phyloP scores from a whole-genome alignment of 208 protist genomes.

The Hexamita inflata region DNA sequence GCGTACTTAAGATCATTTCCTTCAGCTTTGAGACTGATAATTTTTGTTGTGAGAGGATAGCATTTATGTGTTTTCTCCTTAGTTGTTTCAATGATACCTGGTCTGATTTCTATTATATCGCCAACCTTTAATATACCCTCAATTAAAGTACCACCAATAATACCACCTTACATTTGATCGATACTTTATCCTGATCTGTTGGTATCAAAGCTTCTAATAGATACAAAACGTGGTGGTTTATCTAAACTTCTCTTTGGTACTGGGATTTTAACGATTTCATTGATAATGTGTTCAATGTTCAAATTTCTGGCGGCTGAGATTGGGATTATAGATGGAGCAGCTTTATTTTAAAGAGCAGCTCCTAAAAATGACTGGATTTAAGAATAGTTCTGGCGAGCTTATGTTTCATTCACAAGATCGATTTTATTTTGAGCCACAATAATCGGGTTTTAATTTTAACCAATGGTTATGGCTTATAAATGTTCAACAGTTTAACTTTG shows the following conservation, averaged over 20 bases:
- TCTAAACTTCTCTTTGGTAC: constrained; percentile 82
- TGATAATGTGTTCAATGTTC: constrained; percentile 91
- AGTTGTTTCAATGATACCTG: constrained; percentile 67
- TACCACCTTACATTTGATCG: constrained; percentile 80
- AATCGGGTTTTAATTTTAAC: constrained; percentile 92
- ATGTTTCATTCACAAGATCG: constrained; percentile 87
- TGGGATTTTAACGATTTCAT: constrained; percentile 91
- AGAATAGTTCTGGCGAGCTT: constrained; percentile 60
- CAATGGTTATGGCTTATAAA: constrained; percentile 96
- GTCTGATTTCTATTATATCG: constrained; percentile 94
- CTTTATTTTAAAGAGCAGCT: not conserved
- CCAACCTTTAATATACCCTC: constrained; percentile 79
- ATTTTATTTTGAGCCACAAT: constrained; percentile 99
- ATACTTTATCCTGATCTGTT: constrained; percentile 92
- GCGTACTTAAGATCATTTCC: constrained; percentile 92
- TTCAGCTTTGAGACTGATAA: constrained; percentile 81
- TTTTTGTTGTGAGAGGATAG: constrained; percentile 73
- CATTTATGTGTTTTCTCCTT: constrained; percentile 65
- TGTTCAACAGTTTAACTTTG: constrained; percentile 82
- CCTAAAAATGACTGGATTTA: constrained; percentile 35
- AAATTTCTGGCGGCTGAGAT: constrained; percentile 88
- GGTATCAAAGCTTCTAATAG: constrained; percentile 99
- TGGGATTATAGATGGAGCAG: constrained; percentile 59
- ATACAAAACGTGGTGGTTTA: constrained; percentile 71
- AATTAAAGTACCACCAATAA: constrained; percentile 91